These are phyloP conservation scores for Penstemon newberryi DNA, from an alignment of 257 asterid genomes.

Conservation along the genomic window DNA sequence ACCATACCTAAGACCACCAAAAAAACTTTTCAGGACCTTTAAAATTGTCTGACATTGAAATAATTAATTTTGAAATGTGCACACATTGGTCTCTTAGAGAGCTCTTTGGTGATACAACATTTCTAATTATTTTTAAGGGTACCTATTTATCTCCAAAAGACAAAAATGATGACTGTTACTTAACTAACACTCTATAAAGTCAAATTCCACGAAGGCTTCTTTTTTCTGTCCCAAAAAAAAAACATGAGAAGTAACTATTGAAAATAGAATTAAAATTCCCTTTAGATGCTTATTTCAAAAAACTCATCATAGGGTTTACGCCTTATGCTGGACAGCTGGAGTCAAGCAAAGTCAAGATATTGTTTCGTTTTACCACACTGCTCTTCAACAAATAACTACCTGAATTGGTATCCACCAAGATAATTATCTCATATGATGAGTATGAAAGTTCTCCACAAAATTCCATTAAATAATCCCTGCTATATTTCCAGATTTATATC, in stretches of 20 bases:
- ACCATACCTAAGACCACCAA: not conserved
- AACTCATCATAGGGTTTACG: not conserved
- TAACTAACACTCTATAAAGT: too few relatives aligned
- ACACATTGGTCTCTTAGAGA: not conserved
- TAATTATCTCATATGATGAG: not conserved
- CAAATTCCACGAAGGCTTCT: too few relatives aligned
- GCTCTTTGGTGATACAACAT: not conserved
- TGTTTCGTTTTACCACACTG: not conserved
- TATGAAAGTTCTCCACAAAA: not conserved
- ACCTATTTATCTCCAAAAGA: not conserved
- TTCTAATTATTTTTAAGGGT: not conserved
- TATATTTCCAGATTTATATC: not conserved
- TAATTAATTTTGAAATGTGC: not conserved
- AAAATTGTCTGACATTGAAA: not conserved
- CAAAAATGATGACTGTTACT: not conserved
- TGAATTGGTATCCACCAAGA: not conserved
- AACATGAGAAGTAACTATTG: conserved; percentile 30
- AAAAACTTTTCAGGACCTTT: not conserved
- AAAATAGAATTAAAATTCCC: conserved; percentile 33
- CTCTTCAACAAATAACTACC: not conserved
- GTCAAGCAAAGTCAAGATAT: not conserved
- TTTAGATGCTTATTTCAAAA: too few relatives aligned
- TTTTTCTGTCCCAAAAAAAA: too few relatives aligned
- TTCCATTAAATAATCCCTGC: not conserved
- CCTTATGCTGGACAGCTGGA: not conserved